These are phyloP conservation scores for Termitomyces sp. DNA, from an alignment of 768 basidiomycete genomes.

Conservation along the genomic window DNA sequence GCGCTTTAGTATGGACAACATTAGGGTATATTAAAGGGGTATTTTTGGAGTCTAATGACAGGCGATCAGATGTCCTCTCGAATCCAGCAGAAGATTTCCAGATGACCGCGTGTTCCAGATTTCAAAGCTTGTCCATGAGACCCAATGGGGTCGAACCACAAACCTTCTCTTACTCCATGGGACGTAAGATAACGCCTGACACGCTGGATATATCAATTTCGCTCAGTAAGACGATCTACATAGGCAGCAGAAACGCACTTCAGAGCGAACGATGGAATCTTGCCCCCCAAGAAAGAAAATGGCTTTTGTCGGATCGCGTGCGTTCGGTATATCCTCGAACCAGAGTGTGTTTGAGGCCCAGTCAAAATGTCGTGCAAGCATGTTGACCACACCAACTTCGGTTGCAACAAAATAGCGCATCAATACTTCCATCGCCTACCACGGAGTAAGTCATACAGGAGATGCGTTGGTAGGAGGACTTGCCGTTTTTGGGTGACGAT, in stretches of 20 bases:
- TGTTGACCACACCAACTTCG: constrained; percentile 84
- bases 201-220: constrained; percentile 35
- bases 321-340: constrained; percentile 86
- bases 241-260: constrained; percentile 35
- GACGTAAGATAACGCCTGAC: constrained; percentile 70
- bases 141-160: constrained; percentile 60
- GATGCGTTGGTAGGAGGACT: constrained; percentile 20
- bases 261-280: constrained; percentile 73
- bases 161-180: constrained; percentile 65
- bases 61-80: constrained; percentile 17
- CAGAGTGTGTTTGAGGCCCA: constrained; percentile 88
- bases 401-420: constrained; percentile 86
- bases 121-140: constrained; percentile 60
- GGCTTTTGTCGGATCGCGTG: constrained; percentile 57
- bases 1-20: background rate
- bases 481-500: constrained; percentile 62
- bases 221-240: background rate
- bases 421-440: constrained; percentile 69
- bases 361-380: constrained; percentile 78
- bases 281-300: constrained; percentile 79
- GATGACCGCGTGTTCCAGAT: constrained; percentile 45
- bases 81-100: constrained; percentile 63
- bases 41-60: background rate
- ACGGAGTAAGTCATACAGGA: background rate
- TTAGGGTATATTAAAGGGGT: background rate